Evolutionary conservation across 2,329 filamentous ascomycete genomes (phyloP).

Genomic region (Trichoderma oligosporum): DNA sequence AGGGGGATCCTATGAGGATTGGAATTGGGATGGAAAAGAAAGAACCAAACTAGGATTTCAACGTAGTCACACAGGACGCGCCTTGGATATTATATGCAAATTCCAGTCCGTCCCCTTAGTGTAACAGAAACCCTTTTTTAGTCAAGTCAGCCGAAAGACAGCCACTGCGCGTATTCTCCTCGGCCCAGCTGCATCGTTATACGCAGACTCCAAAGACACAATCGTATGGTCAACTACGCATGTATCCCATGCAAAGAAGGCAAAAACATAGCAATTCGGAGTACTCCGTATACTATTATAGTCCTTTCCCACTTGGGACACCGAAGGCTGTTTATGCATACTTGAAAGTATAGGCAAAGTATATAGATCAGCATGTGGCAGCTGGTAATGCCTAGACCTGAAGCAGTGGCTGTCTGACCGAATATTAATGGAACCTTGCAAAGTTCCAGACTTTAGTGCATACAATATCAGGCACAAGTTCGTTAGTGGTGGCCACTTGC

Average conservation of each 20-base stretch:
- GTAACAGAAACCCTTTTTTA: neutral
- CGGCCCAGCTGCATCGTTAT: neutral
- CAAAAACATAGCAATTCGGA: neutral
- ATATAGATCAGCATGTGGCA: neutral
- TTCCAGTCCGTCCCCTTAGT: neutral
- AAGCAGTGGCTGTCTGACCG: neutral
- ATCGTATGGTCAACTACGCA: neutral
- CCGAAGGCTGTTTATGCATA: neutral
- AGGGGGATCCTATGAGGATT: neutral
- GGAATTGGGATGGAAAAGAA: neutral
- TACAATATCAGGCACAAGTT: neutral
- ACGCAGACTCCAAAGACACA: neutral
- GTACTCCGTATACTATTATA: neutral
- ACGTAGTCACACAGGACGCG: neutral
- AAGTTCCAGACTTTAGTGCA: neutral
- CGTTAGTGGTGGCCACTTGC: neutral
- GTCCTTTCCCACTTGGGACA: conserved; percentile 13
- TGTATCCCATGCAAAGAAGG: neutral
- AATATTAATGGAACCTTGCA: neutral
- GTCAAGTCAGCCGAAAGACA: neutral
- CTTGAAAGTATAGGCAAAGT: neutral
- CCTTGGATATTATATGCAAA: conserved; percentile 4
- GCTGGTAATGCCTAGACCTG: neutral
- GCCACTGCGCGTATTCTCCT: neutral
- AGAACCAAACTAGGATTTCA: neutral